Base-by-base conservation (phyloP, 2,329 filamentous ascomycete species). In the Scedosporium boydii region DNA sequence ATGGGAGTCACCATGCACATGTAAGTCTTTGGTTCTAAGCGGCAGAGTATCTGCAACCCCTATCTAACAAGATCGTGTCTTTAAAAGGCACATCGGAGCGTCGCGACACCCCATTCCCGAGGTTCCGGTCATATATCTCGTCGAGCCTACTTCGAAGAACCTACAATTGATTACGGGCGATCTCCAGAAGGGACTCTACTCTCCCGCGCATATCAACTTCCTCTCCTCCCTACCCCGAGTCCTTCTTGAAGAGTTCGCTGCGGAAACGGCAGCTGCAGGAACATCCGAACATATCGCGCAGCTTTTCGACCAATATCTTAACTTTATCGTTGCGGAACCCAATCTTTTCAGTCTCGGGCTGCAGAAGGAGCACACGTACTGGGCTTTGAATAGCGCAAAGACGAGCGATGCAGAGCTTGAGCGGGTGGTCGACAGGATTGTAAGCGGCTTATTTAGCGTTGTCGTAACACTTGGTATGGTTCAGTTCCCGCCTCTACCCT, bases 1-100 rank as follows among this genome's bases (percentile, higher is more conserved):
- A 92, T 95, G 85, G 95, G 96, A n/a, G 90, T 98, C 61, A 98
- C 92, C 46, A 95, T 96, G 82, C 91, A 97, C 76, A 86, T 96
- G 91, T 96, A 82, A 66, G 76, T 70, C 60, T 55, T 51, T 26
- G 61, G 58, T 41, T 21, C 18, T 12, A 12, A 5, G n/a, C 12
- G 5, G 21, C 56, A n/a, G 56, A 59, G 48, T 41, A 23, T 16
- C 16, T 42, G 21, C n/a, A 26, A 59, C 29, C n/a, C 29, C 16
- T 29, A 58, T 34, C 29, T 38, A 16, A 58, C 18, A 27, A 2
- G 7, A 23, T 26, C 42, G 7, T 56, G 63, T 62, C 60, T 69
- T 76, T 64, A 73, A 87, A 69, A 87, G 89, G 55, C 60, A 62
- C 23, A 62, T 62, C 41, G 53, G 60, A 42, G 38, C 60, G 18